Evolutionary conservation across 2,329 filamentous ascomycete species (phyloP).

Genomic region (Aspergillus aculeatinus): DNA sequence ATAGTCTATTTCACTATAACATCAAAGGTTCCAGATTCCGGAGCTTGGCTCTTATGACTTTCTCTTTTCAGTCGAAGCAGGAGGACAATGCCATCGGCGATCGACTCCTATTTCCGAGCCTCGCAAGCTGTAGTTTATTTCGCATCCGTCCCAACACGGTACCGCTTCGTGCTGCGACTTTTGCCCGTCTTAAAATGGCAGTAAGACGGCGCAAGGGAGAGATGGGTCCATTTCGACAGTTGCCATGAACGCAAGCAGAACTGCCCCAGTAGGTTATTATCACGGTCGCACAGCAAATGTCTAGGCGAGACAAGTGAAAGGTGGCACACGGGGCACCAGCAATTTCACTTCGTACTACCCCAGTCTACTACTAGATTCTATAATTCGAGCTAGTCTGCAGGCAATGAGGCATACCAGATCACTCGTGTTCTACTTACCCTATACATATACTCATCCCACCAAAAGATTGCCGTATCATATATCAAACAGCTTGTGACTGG

Average conservation of each 20-base stretch:
- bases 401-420: not conserved
- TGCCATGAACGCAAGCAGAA: not conserved
- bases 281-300: not conserved
- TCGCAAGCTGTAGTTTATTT: not conserved
- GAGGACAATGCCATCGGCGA: conserved; percentile 3
- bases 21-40: no score
- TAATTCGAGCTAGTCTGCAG: not conserved
- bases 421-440: not conserved
- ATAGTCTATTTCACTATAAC: not conserved
- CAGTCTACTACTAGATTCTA: not conserved
- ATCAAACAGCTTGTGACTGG: not conserved
- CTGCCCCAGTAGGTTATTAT: not conserved
- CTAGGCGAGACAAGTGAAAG: not conserved
- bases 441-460: not conserved
- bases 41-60: no score
- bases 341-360: not conserved
- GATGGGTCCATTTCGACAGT: not conserved
- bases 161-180: not conserved
- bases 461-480: not conserved
- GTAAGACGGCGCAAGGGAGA: not conserved
- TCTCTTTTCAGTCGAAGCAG: not conserved
- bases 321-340: not conserved
- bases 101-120: conserved; percentile 10
- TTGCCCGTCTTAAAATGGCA: not conserved
- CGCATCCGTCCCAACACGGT: not conserved